Base-by-base conservation (phyloP, 352 stramenopile species). In the Blastocystis sp. region DNA sequence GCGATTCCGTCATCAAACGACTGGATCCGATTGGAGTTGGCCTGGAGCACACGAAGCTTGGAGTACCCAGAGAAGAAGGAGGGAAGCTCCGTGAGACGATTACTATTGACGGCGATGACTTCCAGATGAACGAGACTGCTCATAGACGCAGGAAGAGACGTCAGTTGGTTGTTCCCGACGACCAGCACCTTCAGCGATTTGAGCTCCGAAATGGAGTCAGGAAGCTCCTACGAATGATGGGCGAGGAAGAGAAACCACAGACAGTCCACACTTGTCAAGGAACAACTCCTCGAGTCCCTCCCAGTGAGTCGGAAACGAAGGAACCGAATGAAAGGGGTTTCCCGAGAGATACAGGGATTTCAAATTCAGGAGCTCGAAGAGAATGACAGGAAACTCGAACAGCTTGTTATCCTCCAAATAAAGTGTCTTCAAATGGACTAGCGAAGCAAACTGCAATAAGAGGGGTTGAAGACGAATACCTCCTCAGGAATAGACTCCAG, bases 341-440 rank as follows among this genome's bases (percentile, higher is more conserved):
- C 46, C 64, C 53, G 64, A 76, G 18, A 76, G 46, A 21, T 76
- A 38, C 4, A 76, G 34, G 9, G 53, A 76, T 27, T 76, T 24
- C 0, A 76, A 24, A 11, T 53, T 9, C 1, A 18, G 24, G 14
- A 76, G 24, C 21, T 56, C 14, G n/a, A 76, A 54, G 8, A 76
- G 46, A 14, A 76, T 24, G 24, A 8, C 27, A 36, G 64, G 64
- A 38, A 76, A 76, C 27, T 57, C 64, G n/a, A 21, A 36, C 14
- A 76, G 32, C 44, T 57, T 53, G 32, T 76, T 76, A 56, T 76
- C 64, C 11, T 76, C 64, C 7, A 76, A 29, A 76, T 76, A 38
- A 6, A 76, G 46, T 21, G 21, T 38, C 40, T 38, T 34, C 21
- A 76, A 27, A 24, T 53, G 8, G 14, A 16, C 9, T 1, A 76